A percentile compares a stretch with the other conserved stretches of the same genome.
Evolutionary conservation across 2,329 filamentous ascomycete genomes (phyloP).

Genomic region (Tolypocladium ovalisporum): DNA sequence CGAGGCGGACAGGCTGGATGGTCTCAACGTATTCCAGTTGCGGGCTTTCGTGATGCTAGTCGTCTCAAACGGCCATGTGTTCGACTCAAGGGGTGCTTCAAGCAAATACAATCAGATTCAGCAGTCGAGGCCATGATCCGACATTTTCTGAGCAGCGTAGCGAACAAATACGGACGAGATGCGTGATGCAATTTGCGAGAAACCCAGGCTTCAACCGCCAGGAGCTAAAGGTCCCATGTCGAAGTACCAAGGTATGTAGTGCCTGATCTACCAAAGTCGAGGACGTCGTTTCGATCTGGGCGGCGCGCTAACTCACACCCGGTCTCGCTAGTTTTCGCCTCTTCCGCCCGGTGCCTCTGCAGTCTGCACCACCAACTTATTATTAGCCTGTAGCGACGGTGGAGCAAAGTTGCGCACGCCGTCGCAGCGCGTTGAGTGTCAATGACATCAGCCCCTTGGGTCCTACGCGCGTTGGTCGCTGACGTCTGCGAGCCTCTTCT

Average conservation of each 20-base stretch:
- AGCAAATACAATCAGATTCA: not conserved
- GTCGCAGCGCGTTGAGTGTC: not conserved
- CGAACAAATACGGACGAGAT: not conserved
- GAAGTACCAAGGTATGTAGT: no score
- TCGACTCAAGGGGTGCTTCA: not conserved
- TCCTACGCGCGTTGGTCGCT: not conserved
- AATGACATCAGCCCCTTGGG: not conserved
- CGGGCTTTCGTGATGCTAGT: not conserved
- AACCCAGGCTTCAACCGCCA: not conserved
- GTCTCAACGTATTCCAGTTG: not conserved
- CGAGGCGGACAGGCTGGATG: not conserved
- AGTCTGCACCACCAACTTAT: accelerated
- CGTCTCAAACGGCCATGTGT: not conserved
- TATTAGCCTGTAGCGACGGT: no score
- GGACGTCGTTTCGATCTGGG: not conserved
- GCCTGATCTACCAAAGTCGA: not conserved
- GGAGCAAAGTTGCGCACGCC: not conserved
- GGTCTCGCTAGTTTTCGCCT: not conserved
- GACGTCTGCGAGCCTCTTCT: no score
- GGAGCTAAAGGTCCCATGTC: no score
- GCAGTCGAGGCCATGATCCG: not conserved
- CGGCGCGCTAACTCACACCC: not conserved
- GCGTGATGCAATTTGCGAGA: not conserved
- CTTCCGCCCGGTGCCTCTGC: not conserved
- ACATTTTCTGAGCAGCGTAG: not conserved